Conservation (phyloP, 305 asterid species). For the Fraxinus xanthoxyloides region DNA sequence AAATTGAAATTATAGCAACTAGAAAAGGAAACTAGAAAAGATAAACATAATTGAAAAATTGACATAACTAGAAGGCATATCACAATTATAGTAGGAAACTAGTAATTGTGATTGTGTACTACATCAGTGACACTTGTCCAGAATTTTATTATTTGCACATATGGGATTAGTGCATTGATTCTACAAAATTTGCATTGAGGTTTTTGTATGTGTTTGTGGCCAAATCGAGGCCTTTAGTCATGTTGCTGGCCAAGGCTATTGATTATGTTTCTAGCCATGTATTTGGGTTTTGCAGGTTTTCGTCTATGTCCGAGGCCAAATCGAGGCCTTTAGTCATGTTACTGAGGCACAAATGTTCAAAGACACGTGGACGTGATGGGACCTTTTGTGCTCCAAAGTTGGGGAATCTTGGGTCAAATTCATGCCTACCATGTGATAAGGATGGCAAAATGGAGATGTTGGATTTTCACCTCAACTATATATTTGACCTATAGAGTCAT, state of each 20-base stretch:
- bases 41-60: no score
- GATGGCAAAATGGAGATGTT: background rate
- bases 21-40: no score
- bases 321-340: background rate
- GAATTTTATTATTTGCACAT: background rate
- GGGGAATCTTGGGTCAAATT: background rate
- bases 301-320: background rate
- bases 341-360: background rate
- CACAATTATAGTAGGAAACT: no score
- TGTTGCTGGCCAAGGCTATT: background rate
- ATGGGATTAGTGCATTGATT: background rate
- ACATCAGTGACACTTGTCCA: background rate
- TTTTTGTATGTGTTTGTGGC: background rate
- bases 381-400: background rate
- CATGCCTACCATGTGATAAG: background rate
- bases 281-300: background rate
- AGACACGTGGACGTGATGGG: background rate
- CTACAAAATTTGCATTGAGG: background rate
- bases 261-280: background rate
- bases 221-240: background rate
- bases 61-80: no score
- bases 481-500: background rate
- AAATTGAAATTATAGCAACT: no score
- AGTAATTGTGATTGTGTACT: no score
- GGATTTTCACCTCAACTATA: background rate